A percentile compares a stretch with the other conserved stretches of the same genome.
Conservation (phyloP, 2,329 filamentous ascomycete species). For the Parascedosporium putredinis region DNA sequence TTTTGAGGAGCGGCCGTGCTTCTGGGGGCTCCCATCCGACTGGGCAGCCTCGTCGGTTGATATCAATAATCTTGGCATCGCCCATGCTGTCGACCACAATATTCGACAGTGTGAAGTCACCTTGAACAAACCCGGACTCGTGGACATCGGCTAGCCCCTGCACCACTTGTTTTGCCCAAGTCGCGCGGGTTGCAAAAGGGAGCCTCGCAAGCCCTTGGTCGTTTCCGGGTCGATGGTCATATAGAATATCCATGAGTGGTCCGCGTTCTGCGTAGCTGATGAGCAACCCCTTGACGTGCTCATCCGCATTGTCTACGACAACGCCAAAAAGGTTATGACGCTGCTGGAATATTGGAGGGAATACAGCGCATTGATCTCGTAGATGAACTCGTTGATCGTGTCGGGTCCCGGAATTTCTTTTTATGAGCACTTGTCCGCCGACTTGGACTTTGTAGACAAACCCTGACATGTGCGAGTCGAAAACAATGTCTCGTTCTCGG, state of each 20-base stretch:
- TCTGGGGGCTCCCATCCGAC: constrained; percentile 97
- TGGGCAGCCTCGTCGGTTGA: constrained; percentile 93
- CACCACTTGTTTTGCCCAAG: constrained; percentile 87
- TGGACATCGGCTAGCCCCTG: constrained; percentile 85
- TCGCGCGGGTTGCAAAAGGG: constrained; percentile 64
- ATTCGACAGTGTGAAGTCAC: constrained; percentile 94
- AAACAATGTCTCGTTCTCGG: constrained; percentile 65
- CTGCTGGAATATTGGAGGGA: constrained; percentile 60
- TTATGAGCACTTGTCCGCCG: constrained; percentile 63
- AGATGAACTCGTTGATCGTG: constrained; percentile 90
- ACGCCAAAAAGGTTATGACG: constrained; percentile 84
- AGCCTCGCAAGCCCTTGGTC: constrained; percentile 27
- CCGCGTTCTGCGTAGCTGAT: constrained; percentile 82
- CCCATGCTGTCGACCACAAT: constrained; percentile 82
- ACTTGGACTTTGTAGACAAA: constrained; percentile 92
- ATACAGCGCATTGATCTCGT: constrained; percentile 92
- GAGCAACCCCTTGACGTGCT: constrained; percentile 74
- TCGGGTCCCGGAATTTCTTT: constrained; percentile 97
- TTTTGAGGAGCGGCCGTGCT: constrained; percentile 73
- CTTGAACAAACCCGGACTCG: constrained; percentile 91
- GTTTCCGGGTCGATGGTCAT: constrained; percentile 57
- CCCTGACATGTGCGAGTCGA: constrained; percentile 88
- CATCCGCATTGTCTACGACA: constrained; percentile 78
- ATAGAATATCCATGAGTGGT: constrained; percentile 82
- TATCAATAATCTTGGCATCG: constrained; percentile 94